Base-by-base conservation (phyloP, 2,329 filamentous ascomycete species). In the Elsinoe australis region DNA sequence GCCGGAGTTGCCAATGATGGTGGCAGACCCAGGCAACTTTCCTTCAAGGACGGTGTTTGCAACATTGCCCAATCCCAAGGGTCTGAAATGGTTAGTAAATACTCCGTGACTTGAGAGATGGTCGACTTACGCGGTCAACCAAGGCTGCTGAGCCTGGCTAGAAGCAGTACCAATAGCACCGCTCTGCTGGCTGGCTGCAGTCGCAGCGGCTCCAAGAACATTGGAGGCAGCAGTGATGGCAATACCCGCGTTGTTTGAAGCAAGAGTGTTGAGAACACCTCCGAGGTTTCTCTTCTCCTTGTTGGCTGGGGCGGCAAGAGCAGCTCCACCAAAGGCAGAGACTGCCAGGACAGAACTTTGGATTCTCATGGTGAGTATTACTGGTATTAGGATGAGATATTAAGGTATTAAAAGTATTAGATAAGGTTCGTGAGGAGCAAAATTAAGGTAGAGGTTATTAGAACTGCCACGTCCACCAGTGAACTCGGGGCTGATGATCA, bases 381-480 rank as follows among this genome's bases (percentile, higher is more conserved):
- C 21, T 42, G 29, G n/a, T 42, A 24, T 42, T 5, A 32, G 39
- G 29, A 42, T 42, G 19, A 36, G 14, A 18, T 19, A 7, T n/a
- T 15, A 4, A 17, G 12, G 17, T 32, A 44, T 24, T 44, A 32
- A 10, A 5, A 18, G 14, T 29, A 44, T 42, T 42, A 42, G 9
- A 26, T 12, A 9, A 24, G 14, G n/a, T 24, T 29, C 26, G 26
- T 29, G 26, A 29, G 6, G 26, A 29, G 12, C 26, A 29, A 28
- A 17, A 4, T 4, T 12, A 32, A 19, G n/a, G n/a, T 31, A 7
- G 8, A 32, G 21, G 18, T 8, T 44, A 44, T 44, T 32, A 44
- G 12, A 24, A 44, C 12, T 44, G 26, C 39, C 39, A 31, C 38
- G 39, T 44, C 28, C 39, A 32, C 39, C 39, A 31, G 39, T 44